A percentile compares a stretch with the other conserved stretches of the same genome.
These are phyloP conservation scores for Erodium chrysanthum DNA, from an alignment of 441 rosid genomes.

Conservation along the genomic window DNA sequence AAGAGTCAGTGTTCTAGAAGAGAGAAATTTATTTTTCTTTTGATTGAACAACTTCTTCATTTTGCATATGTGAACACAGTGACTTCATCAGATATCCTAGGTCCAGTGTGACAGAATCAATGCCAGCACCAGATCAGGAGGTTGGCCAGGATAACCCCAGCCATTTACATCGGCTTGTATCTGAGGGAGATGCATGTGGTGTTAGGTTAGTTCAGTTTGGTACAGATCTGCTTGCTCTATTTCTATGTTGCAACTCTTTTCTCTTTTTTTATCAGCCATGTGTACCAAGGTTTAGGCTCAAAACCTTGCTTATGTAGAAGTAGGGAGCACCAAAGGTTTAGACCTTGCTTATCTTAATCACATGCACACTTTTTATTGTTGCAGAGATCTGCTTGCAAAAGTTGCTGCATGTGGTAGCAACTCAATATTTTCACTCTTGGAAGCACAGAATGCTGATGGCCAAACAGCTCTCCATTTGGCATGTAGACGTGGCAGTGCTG, in stretches of 20 bases:
- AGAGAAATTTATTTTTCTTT: conserved; percentile 14
- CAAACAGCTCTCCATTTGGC: conserved; percentile 97
- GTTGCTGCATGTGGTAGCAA: conserved; percentile 46
- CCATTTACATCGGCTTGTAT: conserved; percentile 63
- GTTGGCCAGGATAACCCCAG: conserved; percentile 42
- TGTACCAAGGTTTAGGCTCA: too few species aligned
- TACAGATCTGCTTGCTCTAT: conserved; percentile 8
- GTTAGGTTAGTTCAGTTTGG: conserved; percentile 56
- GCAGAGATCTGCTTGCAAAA: conserved; percentile 67
- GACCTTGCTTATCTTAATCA: conserved; percentile 9
- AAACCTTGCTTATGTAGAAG: too few species aligned
- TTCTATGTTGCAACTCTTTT: conserved; percentile 16
- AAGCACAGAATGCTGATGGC: conserved; percentile 85
- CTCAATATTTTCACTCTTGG: conserved; percentile 48
- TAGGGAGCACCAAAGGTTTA: too few species aligned
- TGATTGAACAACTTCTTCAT: conserved; percentile 8
- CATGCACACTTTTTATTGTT: conserved; percentile 7
- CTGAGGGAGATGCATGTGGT: conserved; percentile 68
- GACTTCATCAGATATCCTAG: conserved; percentile 43
- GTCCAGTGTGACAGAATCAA: conserved; percentile 46
- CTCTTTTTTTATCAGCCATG: neutral
- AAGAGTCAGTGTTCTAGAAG: neutral
- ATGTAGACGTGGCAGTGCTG: conserved; percentile 90
- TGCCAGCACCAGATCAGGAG: conserved; percentile 37
- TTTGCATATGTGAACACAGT: conserved; percentile 34